Evolutionary conservation across 768 basidiomycete species (phyloP).

Genomic region (Holtermanniella nyarrowii): DNA sequence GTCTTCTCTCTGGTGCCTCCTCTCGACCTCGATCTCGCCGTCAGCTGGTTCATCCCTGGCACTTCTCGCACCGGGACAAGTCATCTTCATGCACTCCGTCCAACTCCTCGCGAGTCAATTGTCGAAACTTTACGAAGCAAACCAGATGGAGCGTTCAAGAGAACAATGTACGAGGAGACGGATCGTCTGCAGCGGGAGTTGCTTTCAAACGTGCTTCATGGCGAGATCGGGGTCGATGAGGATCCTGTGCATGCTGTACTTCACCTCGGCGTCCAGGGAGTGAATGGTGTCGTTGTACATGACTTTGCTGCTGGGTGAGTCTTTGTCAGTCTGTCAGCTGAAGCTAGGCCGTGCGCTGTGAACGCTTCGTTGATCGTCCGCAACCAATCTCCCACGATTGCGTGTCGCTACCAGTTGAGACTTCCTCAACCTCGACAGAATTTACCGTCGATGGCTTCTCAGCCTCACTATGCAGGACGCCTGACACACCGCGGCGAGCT

Average conservation of each 20-base stretch:
- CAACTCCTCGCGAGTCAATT: conserved; percentile 61
- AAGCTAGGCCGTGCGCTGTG: conserved; percentile 27
- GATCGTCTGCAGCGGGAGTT: conserved; percentile 59
- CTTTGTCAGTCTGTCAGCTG: background rate
- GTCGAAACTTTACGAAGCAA: conserved; percentile 47
- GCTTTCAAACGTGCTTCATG: conserved; percentile 55
- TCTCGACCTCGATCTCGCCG: conserved; percentile 55
- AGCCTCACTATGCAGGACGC: conserved; percentile 56
- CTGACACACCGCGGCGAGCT: conserved; percentile 57
- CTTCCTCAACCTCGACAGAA: conserved; percentile 35
- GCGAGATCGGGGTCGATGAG: conserved; percentile 70
- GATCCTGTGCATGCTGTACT: conserved; percentile 53
- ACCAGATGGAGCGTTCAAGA: conserved; percentile 51
- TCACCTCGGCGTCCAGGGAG: conserved; percentile 43
- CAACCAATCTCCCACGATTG: conserved; percentile 61
- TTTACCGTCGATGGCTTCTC: conserved; percentile 38
- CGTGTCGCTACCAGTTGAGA: conserved; percentile 52
- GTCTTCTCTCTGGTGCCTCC: conserved; percentile 80
- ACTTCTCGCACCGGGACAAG: conserved; percentile 56
- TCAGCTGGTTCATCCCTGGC: conserved; percentile 65
- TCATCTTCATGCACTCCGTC: conserved; percentile 50
- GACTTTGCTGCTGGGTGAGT: conserved; percentile 65
- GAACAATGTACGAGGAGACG: conserved; percentile 88
- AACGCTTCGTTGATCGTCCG: conserved; percentile 53
- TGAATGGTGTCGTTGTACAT: conserved; percentile 42